phyloP scores from a whole-genome alignment of 2,329 filamentous ascomycete genomes.

The Arthroderma uncinatum region DNA sequence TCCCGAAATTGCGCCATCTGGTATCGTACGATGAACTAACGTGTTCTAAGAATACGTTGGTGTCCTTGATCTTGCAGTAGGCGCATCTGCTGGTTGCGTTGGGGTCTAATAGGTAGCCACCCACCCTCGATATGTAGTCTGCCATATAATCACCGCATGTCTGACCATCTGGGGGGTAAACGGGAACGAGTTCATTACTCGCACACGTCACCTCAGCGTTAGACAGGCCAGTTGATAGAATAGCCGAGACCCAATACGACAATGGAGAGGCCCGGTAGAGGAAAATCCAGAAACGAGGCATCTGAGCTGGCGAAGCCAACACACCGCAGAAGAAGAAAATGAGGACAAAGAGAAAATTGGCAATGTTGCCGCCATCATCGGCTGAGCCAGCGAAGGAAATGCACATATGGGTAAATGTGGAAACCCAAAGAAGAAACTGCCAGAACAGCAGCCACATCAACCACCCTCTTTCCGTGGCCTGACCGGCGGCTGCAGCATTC shows the following conservation, averaged over 20 bases:
- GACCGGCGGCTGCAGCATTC: constrained; percentile 33
- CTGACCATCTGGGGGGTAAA: constrained; percentile 45
- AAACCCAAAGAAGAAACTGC: constrained; percentile 58
- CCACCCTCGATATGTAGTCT: constrained; percentile 26
- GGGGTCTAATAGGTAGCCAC: constrained; percentile 25
- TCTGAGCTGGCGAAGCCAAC: constrained; percentile 41
- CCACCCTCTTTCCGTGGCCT: constrained; percentile 44
- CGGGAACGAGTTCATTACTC: constrained; percentile 23
- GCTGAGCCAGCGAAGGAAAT: constrained; percentile 59
- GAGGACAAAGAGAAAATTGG: constrained; percentile 49
- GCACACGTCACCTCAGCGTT: constrained; percentile 23
- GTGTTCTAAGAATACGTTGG: constrained; percentile 38
- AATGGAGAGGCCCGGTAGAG: constrained; percentile 60
- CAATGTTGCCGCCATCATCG: constrained; percentile 54
- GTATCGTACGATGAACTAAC: constrained; percentile 35
- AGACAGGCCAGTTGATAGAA: constrained; percentile 25
- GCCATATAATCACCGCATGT: constrained; percentile 47
- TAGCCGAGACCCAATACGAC: constrained; percentile 44
- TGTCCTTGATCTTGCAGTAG: constrained; percentile 39
- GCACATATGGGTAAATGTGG: constrained; percentile 60
- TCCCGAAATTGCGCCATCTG: constrained; percentile 57
- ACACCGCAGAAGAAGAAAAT: constrained; percentile 48
- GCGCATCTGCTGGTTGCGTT: constrained; percentile 35
- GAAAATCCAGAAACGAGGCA: constrained; percentile 66
- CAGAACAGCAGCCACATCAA: constrained; percentile 55